Conservation (phyloP, 805 yeast genomes). For the Ogataea naganishii region DNA sequence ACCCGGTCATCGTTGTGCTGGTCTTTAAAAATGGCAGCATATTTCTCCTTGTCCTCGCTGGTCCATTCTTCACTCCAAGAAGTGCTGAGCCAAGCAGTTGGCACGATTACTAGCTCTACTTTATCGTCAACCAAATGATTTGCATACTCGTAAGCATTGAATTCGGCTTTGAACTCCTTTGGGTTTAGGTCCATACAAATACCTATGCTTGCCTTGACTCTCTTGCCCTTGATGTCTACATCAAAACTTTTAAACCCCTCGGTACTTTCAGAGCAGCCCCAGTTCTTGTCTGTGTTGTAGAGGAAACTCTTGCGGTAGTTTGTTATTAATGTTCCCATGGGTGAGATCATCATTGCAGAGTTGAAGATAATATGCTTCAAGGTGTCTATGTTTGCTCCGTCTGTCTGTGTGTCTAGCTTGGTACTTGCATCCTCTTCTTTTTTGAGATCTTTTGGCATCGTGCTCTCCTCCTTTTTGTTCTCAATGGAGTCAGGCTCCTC, state of each 20-base stretch:
- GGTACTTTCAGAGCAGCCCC: slow-evolving; percentile 74
- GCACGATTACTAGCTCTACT: slow-evolving; percentile 55
- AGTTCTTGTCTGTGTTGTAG: slow-evolving; percentile 68
- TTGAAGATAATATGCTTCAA: slow-evolving; percentile 51
- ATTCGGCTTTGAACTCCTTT: slow-evolving; percentile 74
- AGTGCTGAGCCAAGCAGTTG: slow-evolving; percentile 80
- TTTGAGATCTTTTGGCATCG: not conserved
- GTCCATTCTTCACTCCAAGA: slow-evolving; percentile 22
- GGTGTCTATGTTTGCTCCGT: too few species aligned
- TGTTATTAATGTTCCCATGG: slow-evolving; percentile 46
- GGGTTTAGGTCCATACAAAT: slow-evolving; percentile 95
- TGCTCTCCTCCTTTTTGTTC: not conserved
- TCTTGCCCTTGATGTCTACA: slow-evolving; percentile 24
- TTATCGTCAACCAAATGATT: slow-evolving; percentile 35
- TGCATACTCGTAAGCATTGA: slow-evolving; percentile 65
- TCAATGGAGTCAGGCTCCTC: slow-evolving; percentile 5
- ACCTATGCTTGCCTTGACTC: slow-evolving; percentile 52
- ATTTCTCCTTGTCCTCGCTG: slow-evolving; percentile 9
- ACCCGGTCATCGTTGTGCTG: not conserved
- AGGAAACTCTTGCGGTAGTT: slow-evolving; percentile 72
- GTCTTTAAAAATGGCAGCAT: slow-evolving; percentile 8
- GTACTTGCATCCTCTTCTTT: slow-evolving; percentile 4
- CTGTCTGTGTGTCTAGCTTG: slow-evolving; percentile 4
- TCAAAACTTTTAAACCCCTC: slow-evolving; percentile 46
- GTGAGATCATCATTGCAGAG: slow-evolving; percentile 58